Evolutionary conservation across 805 yeast genomes (phyloP).

Genomic region (Metschnikowia vanudenii): DNA sequence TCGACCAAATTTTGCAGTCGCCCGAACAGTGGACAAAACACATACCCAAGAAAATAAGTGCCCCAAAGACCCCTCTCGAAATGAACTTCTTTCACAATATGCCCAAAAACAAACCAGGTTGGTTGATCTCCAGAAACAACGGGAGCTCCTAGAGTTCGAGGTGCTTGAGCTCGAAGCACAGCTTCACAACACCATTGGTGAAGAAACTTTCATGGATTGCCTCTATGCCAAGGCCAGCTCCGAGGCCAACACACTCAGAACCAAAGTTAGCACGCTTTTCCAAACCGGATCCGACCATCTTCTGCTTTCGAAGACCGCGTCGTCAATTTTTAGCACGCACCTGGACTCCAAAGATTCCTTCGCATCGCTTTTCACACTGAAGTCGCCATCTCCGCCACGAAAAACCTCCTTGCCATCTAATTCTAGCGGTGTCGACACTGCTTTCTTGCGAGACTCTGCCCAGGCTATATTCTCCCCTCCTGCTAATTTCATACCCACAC

Average conservation of each 20-base stretch:
- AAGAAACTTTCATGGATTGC: constrained; percentile 13
- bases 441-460: neutral
- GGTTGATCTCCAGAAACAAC: constrained; percentile 45
- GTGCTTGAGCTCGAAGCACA: constrained; percentile 29
- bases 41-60: neutral
- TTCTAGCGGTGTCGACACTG: too few relatives aligned
- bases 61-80: neutral
- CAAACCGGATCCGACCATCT: constrained; percentile 7
- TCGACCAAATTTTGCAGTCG: constrained; percentile 10
- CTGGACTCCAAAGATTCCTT: neutral
- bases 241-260: constrained; percentile 6
- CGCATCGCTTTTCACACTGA: constrained; percentile 2
- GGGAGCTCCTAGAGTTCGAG: constrained; percentile 32
- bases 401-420: neutral
- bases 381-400: neutral
- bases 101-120: constrained; percentile 57
- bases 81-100: constrained; percentile 23
- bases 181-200: constrained; percentile 18
- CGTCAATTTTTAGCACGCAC: constrained; percentile 3
- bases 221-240: constrained; percentile 5
- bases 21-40: neutral
- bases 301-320: constrained; percentile 2
- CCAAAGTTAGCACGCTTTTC: constrained; percentile 17
- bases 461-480: neutral
- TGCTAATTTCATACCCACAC: constrained; percentile 4